Conservation (phyloP, 495 filamentous ascomycete genomes). For the Hypoxylon perforatum region DNA sequence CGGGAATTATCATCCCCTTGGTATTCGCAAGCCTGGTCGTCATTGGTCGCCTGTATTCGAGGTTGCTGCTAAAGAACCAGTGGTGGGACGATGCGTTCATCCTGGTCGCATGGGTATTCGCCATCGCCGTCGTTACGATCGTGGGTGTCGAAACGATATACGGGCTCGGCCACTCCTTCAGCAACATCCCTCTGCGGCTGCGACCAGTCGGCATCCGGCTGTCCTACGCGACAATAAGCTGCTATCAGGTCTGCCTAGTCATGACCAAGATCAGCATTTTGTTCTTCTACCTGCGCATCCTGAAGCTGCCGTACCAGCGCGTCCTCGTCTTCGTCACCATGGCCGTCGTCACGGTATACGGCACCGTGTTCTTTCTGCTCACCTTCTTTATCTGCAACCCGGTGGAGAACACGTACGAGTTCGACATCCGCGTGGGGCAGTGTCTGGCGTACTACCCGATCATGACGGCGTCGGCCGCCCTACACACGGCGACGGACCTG, state of each 20-base stretch:
- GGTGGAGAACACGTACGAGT: conserved; percentile 29
- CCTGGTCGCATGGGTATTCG: conserved; percentile 37
- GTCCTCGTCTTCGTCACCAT: conserved; percentile 48
- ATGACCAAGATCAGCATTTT: conserved; percentile 55
- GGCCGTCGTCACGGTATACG: conserved; percentile 44
- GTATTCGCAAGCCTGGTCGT: conserved; percentile 35
- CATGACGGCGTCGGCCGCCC: conserved; percentile 45
- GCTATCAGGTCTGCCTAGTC: conserved; percentile 52
- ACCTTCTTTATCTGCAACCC: conserved; percentile 55
- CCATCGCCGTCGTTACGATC: conserved; percentile 35
- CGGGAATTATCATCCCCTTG: conserved; percentile 36
- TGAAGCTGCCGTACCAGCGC: conserved; percentile 45
- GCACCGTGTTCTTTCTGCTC: conserved; percentile 50
- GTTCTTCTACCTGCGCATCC: conserved; percentile 55
- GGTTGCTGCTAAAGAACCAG: conserved; percentile 32
- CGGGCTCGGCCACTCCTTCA: conserved; percentile 37
- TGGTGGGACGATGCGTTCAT: conserved; percentile 41
- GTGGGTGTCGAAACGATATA: conserved; percentile 37
- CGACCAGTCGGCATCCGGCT: conserved; percentile 37
- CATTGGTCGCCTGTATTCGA: conserved; percentile 36
- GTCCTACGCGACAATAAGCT: conserved; percentile 33
- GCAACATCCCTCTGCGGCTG: conserved; percentile 33
- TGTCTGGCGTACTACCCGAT: conserved; percentile 50
- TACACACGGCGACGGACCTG: conserved; percentile 50
- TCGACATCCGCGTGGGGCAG: conserved; percentile 43